phyloP scores from a whole-genome alignment of 345 rosid species.

The Diplotaxis tenuifolia region DNA sequence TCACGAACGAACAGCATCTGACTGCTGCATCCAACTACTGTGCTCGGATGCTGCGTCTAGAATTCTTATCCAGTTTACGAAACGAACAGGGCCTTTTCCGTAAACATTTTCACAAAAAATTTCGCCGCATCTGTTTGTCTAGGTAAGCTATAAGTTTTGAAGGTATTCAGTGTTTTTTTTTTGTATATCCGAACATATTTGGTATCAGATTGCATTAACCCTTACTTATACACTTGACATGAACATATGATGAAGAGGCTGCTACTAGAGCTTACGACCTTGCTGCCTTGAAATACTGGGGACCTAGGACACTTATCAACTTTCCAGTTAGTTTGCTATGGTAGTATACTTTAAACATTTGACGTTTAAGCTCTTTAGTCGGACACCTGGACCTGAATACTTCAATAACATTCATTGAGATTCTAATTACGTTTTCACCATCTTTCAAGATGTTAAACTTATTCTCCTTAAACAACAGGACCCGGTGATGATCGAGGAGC shows the following conservation, averaged over 20 bases:
- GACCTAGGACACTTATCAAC: constrained; percentile 94
- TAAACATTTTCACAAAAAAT: no score
- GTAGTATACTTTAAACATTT: constrained; percentile 14
- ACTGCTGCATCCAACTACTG: no score
- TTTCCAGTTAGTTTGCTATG: constrained; percentile 58
- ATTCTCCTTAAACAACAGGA: constrained; percentile 25
- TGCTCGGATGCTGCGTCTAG: no score
- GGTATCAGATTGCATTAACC: constrained; percentile 7
- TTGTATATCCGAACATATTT: neutral
- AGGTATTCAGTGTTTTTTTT: constrained; percentile 16
- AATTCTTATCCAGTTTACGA: no score
- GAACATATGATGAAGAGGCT: constrained; percentile 99
- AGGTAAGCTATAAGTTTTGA: constrained; percentile 50
- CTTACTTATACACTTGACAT: constrained; percentile 40
- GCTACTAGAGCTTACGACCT: constrained; percentile 99
- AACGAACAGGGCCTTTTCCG: no score
- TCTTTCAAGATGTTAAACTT: neutral
- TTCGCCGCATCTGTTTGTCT: constrained; percentile 63
- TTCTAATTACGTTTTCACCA: neutral
- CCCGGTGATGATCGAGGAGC: constrained; percentile 73
- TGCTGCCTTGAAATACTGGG: no score
- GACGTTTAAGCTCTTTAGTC: constrained; percentile 18
- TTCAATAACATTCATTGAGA: constrained; percentile 54
- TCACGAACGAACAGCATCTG: no score
- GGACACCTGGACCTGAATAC: no score